These are phyloP conservation scores for Fusarium tuaranense DNA, from an alignment of 2,329 filamentous ascomycete genomes.

Conservation along the genomic window DNA sequence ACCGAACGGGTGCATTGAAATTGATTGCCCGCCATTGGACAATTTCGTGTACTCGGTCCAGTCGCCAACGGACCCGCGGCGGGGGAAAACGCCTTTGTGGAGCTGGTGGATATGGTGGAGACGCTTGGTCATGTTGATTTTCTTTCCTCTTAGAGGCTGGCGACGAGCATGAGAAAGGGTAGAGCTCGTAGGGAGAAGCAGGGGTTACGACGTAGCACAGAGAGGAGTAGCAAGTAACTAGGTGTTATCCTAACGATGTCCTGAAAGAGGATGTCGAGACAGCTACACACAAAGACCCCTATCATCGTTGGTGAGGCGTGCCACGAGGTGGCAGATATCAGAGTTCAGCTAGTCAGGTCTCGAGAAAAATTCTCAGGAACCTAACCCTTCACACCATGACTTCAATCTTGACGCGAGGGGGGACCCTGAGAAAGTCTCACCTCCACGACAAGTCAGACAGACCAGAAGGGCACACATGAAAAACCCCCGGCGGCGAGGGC, in stretches of 20 bases:
- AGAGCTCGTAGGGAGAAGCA: constrained; percentile 16
- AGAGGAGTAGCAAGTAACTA: background rate
- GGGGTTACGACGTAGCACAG: constrained; percentile 18
- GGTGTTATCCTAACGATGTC: background rate
- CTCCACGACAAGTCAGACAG: background rate
- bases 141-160: constrained; percentile 36
- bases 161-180: background rate
- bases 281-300: background rate
- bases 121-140: constrained; percentile 42
- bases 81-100: constrained; percentile 36
- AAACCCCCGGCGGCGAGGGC: background rate
- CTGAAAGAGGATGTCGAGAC: constrained; percentile 9
- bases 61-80: constrained; percentile 11
- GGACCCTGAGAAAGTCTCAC: constrained; percentile 28
- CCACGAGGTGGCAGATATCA: constrained; percentile 26
- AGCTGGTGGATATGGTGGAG: constrained; percentile 32
- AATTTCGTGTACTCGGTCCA: constrained; percentile 16
- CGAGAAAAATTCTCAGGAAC: constrained; percentile 25
- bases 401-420: background rate
- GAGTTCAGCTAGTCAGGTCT: constrained; percentile 26
- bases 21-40: constrained; percentile 35
- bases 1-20: constrained; percentile 36
- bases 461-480: background rate
- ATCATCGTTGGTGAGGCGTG: background rate
- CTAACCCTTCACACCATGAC: constrained; percentile 1